Evolutionary conservation across 371 early-diverging fungal species (phyloP).

Genomic region (Batrachochytrium dendrobatidis): DNA sequence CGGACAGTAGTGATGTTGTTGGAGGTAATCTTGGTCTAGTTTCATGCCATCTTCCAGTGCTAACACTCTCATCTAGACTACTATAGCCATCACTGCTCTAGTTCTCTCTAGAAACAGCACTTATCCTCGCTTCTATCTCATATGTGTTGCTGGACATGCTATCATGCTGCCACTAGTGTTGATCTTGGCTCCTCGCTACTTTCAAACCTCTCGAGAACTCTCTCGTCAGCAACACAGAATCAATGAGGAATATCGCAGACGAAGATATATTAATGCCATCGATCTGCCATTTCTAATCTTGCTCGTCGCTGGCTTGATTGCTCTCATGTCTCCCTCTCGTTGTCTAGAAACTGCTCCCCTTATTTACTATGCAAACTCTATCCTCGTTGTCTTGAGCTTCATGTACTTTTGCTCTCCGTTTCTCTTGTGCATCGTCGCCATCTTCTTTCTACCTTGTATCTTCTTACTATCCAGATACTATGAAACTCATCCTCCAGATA

Average conservation of each 20-base stretch:
- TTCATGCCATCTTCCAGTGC: too few relatives aligned
- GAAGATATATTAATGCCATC: not conserved
- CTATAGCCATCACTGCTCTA: not conserved
- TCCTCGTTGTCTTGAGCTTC: not conserved
- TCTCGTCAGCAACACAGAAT: not conserved
- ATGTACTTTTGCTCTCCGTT: not conserved
- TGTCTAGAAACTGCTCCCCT: not conserved
- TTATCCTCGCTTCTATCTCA: not conserved
- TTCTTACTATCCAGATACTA: not conserved
- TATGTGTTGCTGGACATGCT: not conserved
- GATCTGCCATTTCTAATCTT: conserved; percentile 1
- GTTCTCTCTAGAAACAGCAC: not conserved
- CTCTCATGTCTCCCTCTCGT: not conserved
- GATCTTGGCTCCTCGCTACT: not conserved
- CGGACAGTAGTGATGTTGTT: too few relatives aligned
- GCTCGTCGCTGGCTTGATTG: not conserved
- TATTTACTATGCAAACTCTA: not conserved
- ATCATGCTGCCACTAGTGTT: not conserved
- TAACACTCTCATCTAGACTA: too few relatives aligned
- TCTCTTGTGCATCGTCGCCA: not conserved
- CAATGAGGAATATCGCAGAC: not conserved
- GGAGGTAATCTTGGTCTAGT: too few relatives aligned
- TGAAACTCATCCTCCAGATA: too few relatives aligned
- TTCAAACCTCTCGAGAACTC: not conserved
- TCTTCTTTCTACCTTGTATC: not conserved